Base-by-base conservation (phyloP, 306 rosid species). In the Hippophae gyantsensis region DNA sequence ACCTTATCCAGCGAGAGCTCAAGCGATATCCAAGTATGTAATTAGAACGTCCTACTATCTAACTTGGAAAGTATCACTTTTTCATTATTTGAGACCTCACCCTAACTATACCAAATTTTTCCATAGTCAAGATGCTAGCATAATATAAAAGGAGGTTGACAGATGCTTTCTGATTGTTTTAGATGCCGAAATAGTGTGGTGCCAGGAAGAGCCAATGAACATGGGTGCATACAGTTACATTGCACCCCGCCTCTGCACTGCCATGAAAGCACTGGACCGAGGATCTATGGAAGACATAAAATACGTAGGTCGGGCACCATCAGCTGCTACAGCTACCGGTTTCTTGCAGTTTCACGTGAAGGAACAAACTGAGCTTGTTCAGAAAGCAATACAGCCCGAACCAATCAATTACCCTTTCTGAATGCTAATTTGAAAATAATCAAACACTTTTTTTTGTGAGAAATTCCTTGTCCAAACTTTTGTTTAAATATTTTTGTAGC, bases 151-250 rank as follows among this genome's bases (percentile, higher is more conserved):
- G 45, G 65, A 62, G 50, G 53, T 62, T 66, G 25, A 64, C 63
- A 50, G 3, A 48, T 9, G 3, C 58, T 45, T 62, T 63, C 42
- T 67, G 62, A 57, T 76, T 73, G 41, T 48, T 63, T 63, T 61
- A 93, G 99, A 93, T 80, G 97, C 97, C 3, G 99, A 93, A 81
- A 18, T 86, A 52, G 97, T 86, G 32, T 93, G 99, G 99, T 86
- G 94, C 72, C 99, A 93, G 76, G 99, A 93, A 70, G 99, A 93
- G 74, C 85, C 97, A 27, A 80, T 93, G 97, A 93, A 88, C 82
- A 93, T 93, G 99, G 99, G 99, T 54, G 99, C 81, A 42, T 88
- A 80, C 75, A 71, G 53, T 56, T 89, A 93, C 57, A 58, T 89
- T 47, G 61, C 79, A 47, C 94, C 95, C 32, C 80, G 95, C 49